Evolutionary conservation across 768 basidiomycete genomes (phyloP).

Genomic region (Boletus pseudopeckii): DNA sequence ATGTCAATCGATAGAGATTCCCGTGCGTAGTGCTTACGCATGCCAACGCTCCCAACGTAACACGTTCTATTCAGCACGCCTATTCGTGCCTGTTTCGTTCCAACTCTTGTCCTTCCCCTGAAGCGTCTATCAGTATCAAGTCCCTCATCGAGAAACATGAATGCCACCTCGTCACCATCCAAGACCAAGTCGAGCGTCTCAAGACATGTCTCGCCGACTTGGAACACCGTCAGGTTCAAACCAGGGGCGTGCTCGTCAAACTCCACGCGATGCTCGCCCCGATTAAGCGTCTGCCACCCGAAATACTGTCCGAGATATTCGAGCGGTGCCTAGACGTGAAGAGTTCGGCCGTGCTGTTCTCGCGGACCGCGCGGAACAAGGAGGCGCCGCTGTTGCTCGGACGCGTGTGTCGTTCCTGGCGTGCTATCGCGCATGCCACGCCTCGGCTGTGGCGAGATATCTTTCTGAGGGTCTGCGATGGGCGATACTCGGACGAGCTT

Average conservation of each 20-base stretch:
- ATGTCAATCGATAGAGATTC: neutral
- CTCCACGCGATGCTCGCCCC: conserved; percentile 19
- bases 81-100: conserved; percentile 9
- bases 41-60: neutral
- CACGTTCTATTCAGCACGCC: conserved; percentile 1
- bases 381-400: conserved; percentile 28
- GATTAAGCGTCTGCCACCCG: conserved; percentile 25
- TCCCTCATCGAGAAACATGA: conserved; percentile 17
- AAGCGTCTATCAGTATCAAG: conserved; percentile 6
- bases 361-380: neutral
- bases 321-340: conserved; percentile 16
- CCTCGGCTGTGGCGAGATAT: conserved; percentile 28
- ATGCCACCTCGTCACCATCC: conserved; percentile 12
- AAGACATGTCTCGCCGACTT: conserved; percentile 8
- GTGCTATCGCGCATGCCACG: conserved; percentile 21
- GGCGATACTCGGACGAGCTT: conserved; percentile 17
- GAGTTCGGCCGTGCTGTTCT: neutral
- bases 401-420: conserved; percentile 30
- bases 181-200: conserved; percentile 6
- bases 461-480: conserved; percentile 19
- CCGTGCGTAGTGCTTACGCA: conserved; percentile 10
- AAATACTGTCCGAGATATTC: conserved; percentile 27
- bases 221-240: conserved; percentile 6
- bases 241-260: conserved; percentile 7
- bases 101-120: conserved; percentile 15